Evolutionary conservation across 2,329 filamentous ascomycete species (phyloP).

Genomic region (Fonsecaea pedrosoi): DNA sequence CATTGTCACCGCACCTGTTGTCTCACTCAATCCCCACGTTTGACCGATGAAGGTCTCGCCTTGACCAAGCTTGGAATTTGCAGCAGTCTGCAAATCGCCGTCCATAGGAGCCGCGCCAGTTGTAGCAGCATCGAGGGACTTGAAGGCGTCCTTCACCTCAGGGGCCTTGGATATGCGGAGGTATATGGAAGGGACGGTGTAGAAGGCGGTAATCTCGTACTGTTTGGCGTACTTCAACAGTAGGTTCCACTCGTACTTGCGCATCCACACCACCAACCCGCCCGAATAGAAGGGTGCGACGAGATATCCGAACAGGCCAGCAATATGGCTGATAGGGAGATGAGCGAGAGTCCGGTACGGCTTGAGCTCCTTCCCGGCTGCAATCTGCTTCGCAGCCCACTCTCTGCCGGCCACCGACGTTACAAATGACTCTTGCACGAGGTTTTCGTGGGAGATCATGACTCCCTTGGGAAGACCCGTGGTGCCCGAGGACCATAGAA

Average conservation of each 20-base stretch:
- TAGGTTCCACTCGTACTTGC: constrained; percentile 61
- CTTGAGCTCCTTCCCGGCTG: constrained; percentile 43
- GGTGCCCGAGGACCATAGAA: constrained; percentile 58
- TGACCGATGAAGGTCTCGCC: constrained; percentile 55
- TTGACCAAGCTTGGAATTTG: constrained; percentile 57
- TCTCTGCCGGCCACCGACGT: constrained; percentile 33
- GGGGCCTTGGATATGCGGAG: constrained; percentile 65
- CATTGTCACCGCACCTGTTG: constrained; percentile 55
- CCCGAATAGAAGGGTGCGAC: constrained; percentile 56
- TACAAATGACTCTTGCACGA: constrained; percentile 49
- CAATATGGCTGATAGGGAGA: constrained; percentile 57
- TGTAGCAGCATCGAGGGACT: constrained; percentile 55
- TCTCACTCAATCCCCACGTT: constrained; percentile 67
- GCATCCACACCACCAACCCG: constrained; percentile 67
- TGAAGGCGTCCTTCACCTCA: constrained; percentile 63
- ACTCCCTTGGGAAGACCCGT: constrained; percentile 57
- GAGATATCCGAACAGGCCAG: constrained; percentile 56
- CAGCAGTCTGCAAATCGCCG: constrained; percentile 60
- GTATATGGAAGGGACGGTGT: constrained; percentile 67
- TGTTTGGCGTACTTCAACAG: constrained; percentile 62
- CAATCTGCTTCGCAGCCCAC: constrained; percentile 39
- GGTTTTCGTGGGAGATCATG: constrained; percentile 52
- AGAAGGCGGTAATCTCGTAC: constrained; percentile 61
- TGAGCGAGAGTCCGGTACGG: constrained; percentile 53
- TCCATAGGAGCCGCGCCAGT: constrained; percentile 65